phyloP scores from a whole-genome alignment of 352 stramenopile genomes.

The Globisporangium spinosum region DNA sequence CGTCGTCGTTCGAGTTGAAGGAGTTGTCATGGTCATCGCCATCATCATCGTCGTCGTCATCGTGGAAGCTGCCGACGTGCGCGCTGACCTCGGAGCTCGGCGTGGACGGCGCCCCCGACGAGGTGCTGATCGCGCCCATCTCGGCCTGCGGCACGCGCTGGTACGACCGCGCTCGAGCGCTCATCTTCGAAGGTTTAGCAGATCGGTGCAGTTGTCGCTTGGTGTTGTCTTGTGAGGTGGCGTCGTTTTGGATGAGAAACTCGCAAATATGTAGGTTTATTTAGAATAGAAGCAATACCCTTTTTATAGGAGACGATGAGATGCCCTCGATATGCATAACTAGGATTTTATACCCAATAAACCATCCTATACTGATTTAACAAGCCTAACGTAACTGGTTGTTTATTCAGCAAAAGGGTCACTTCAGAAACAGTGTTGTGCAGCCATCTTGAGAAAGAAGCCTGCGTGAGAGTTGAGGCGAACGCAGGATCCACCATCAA shows the following conservation, averaged over 20 bases:
- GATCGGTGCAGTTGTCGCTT: no score
- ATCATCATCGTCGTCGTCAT: slow-evolving; percentile 32
- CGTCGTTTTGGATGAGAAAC: no score
- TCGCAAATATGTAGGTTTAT: no score
- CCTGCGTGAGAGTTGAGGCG: no score
- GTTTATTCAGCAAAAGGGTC: not conserved
- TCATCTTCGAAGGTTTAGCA: slow-evolving; percentile 4
- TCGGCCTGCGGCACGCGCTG: slow-evolving; percentile 54
- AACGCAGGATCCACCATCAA: no score
- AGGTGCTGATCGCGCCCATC: slow-evolving; percentile 4
- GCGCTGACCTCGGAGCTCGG: slow-evolving; percentile 21
- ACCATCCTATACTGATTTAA: no score
- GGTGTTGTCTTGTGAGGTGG: no score
- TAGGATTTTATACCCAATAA: no score
- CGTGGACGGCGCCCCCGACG: not conserved
- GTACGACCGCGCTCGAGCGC: slow-evolving; percentile 23
- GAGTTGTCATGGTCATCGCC: slow-evolving; percentile 28
- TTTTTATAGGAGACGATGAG: no score
- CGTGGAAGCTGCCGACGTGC: slow-evolving; percentile 26
- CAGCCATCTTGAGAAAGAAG: not conserved
- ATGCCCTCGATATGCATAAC: no score
- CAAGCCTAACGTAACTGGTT: no score
- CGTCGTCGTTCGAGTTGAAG: slow-evolving; percentile 20
- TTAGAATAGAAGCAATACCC: no score
- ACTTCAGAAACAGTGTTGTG: not conserved